A percentile compares a stretch with the other conserved stretches of the same genome.
These are phyloP conservation scores for Avicennia marina DNA, from an alignment of 257 asterid genomes.

Conservation along the genomic window DNA sequence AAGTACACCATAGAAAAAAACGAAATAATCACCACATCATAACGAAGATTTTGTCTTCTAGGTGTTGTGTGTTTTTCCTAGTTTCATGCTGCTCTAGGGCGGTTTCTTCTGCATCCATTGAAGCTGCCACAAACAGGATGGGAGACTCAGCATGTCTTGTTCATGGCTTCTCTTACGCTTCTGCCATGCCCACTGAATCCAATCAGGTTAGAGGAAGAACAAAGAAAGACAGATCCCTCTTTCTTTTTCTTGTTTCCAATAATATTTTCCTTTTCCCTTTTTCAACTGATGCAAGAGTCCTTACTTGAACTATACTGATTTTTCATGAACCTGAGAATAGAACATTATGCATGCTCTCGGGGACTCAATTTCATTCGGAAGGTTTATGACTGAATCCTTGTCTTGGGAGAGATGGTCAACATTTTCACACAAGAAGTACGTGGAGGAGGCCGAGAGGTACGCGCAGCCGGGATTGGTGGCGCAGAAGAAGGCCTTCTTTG, in stretches of 20 bases:
- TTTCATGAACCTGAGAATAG: too few relatives aligned
- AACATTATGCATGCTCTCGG: constrained; percentile 65
- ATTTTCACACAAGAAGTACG: constrained; percentile 81
- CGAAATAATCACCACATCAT: too few relatives aligned
- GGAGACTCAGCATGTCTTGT: constrained; percentile 80
- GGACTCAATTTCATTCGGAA: constrained; percentile 84
- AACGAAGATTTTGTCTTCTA: too few relatives aligned
- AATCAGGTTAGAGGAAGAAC: constrained; percentile 38
- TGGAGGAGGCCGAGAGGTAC: constrained; percentile 87
- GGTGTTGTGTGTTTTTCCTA: too few relatives aligned
- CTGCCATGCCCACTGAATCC: constrained; percentile 58
- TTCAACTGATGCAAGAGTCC: not conserved
- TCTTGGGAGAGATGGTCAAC: constrained; percentile 94
- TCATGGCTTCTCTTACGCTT: constrained; percentile 72
- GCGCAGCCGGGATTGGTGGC: constrained; percentile 90
- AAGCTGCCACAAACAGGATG: constrained; percentile 47
- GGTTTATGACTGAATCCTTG: constrained; percentile 63
- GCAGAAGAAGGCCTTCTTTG: constrained; percentile 93
- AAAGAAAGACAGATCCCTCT: not conserved
- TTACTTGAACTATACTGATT: too few relatives aligned
- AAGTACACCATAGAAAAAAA: too few relatives aligned
- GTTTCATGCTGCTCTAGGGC: constrained; percentile 16
- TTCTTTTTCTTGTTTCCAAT: not conserved
- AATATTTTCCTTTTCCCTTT: not conserved
- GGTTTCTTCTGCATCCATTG: constrained; percentile 15